These are phyloP conservation scores for Geotrichum ghanense DNA, from an alignment of 805 yeast genomes.

Conservation along the genomic window DNA sequence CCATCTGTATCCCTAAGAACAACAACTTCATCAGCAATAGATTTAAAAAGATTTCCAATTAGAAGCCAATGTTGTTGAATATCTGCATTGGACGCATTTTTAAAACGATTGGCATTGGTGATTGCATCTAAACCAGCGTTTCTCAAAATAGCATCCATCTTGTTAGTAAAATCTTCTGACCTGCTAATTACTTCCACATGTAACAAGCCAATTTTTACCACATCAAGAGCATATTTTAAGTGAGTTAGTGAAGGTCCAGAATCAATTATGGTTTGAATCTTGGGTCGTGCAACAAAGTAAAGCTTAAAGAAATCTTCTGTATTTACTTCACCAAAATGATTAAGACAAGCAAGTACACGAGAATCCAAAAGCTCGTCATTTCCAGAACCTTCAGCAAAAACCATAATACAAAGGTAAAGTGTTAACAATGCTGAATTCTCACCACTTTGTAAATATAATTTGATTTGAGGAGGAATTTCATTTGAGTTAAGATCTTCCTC, in stretches of 20 bases:
- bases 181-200: background rate
- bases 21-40: background rate
- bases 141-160: background rate
- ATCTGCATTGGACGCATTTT: background rate
- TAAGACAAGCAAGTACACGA: background rate
- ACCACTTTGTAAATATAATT: background rate
- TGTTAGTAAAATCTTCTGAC: background rate
- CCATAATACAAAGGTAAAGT: background rate
- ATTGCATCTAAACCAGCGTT: background rate
- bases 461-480: background rate
- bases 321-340: background rate
- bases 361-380: background rate
- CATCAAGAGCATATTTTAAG: background rate
- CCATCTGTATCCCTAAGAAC: background rate
- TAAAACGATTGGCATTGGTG: background rate
- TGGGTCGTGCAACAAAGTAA: background rate
- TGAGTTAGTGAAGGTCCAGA: background rate
- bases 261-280: background rate
- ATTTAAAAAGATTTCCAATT: background rate
- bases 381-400: background rate
- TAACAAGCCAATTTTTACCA: background rate
- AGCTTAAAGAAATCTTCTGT: background rate
- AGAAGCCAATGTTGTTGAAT: background rate
- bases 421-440: background rate
- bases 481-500: slow-evolving; percentile 11